These are phyloP conservation scores for Lasiosphaeria ovina DNA, from an alignment of 495 filamentous ascomycete species.

Conservation along the genomic window DNA sequence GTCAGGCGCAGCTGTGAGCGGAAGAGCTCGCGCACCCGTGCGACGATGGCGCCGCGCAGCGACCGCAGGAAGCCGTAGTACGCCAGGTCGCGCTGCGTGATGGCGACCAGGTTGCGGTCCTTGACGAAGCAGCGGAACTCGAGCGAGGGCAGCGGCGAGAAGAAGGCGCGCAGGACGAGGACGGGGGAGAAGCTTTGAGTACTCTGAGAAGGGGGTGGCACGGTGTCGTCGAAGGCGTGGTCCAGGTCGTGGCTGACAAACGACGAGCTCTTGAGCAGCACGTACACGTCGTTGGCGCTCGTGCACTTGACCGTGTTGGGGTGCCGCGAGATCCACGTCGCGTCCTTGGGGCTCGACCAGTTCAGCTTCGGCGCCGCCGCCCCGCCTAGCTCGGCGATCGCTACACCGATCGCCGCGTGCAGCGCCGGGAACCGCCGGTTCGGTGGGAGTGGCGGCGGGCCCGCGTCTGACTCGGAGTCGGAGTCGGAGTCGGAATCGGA, in stretches of 20 bases:
- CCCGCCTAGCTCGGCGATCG: slow-evolving; percentile 77
- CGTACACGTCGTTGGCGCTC: slow-evolving; percentile 83
- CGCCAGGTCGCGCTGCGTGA: slow-evolving; percentile 87
- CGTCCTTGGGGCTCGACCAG: slow-evolving; percentile 96
- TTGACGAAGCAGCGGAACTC: slow-evolving; percentile 97
- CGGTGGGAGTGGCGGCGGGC: slow-evolving; percentile 32
- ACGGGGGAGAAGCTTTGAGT: slow-evolving; percentile 40
- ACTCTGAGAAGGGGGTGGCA: slow-evolving; percentile 20
- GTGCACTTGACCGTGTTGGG: slow-evolving; percentile 90
- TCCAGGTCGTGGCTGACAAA: slow-evolving; percentile 94
- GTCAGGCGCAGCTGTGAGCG: slow-evolving; percentile 59
- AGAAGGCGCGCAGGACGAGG: slow-evolving; percentile 80
- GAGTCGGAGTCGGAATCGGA: slow-evolving; percentile 25
- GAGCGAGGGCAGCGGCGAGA: slow-evolving; percentile 81
- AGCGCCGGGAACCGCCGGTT: slow-evolving; percentile 60
- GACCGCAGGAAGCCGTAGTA: slow-evolving; percentile 77
- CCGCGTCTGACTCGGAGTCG: slow-evolving; percentile 39
- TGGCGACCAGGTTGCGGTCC: slow-evolving; percentile 69
- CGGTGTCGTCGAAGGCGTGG: slow-evolving; percentile 84
- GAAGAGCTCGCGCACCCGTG: slow-evolving; percentile 70
- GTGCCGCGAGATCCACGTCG: slow-evolving; percentile 83
- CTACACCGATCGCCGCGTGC: slow-evolving; percentile 70
- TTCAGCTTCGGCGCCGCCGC: slow-evolving; percentile 88
- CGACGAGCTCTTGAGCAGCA: slow-evolving; percentile 86
- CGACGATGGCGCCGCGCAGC: slow-evolving; percentile 60